Conservation (phyloP, 2,329 filamentous ascomycete species). For the Plenodomus tracheiphilus region DNA sequence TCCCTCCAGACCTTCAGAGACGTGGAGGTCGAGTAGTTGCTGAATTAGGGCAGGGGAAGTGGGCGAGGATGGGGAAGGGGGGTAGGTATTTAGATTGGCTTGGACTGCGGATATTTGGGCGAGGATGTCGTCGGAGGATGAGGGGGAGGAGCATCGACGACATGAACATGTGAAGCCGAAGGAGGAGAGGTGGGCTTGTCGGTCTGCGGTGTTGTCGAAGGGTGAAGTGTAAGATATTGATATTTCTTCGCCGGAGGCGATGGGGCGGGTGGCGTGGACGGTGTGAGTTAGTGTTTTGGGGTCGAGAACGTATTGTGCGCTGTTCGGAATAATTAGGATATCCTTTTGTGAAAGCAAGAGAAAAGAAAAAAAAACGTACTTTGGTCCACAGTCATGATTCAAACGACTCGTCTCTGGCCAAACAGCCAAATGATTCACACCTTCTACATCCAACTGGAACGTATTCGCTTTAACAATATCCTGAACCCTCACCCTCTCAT, state of each 20-base stretch:
- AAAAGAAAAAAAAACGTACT: conserved; percentile 21
- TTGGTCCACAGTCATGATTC: conserved; percentile 48
- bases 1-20: conserved; percentile 42
- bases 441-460: conserved; percentile 33
- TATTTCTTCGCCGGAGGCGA: conserved; percentile 45
- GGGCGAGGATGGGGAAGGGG: conserved; percentile 5
- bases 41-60: conserved; percentile 34
- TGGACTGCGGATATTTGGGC: conserved; percentile 37
- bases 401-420: conserved; percentile 47
- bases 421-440: conserved; percentile 36
- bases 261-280: conserved; percentile 42
- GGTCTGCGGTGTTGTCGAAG: conserved; percentile 30
- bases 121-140: conserved; percentile 37
- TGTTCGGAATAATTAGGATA: too few relatives aligned
- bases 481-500: conserved; percentile 29
- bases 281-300: conserved; percentile 42
- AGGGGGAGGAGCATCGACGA: conserved; percentile 35
- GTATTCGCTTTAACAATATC: conserved; percentile 44
- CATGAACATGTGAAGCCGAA: conserved; percentile 50
- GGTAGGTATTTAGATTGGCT: conserved; percentile 36
- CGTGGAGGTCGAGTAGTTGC: conserved; percentile 40
- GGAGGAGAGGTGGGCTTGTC: conserved; percentile 38
- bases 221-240: conserved; percentile 49
- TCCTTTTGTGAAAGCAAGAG: too few relatives aligned
- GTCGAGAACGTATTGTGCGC: conserved; percentile 48